Evolutionary conservation across 495 filamentous ascomycete genomes (phyloP), one percentile per base, ranked within the genome.

Genomic region (Podospora comata): DNA sequence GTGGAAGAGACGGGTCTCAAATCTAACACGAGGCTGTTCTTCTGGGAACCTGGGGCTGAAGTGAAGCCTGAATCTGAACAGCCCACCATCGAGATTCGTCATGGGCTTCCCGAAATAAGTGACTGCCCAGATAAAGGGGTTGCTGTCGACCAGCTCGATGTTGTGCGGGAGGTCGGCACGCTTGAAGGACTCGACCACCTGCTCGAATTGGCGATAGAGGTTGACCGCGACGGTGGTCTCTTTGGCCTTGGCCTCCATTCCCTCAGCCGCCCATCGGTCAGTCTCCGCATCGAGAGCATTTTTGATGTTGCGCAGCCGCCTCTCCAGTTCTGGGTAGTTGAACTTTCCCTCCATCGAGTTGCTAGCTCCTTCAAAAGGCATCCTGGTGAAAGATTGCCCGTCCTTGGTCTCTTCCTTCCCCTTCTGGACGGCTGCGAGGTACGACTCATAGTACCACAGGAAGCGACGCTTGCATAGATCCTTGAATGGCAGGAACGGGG

Each of bases 361-460:
- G 60, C 86, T 87, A 0, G 79, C 67, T 15, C 84, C 84, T 73
- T 99, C 95, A 70, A 99, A 99, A 1, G 91, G 90, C 92, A 97
- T 95, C 54, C 82, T 83, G 15, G 81, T 77, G 72, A 98, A 98
- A 4, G 74, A 70, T 34, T 86, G 79, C 16, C 85, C 85, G 60
- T 89, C 86, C 60, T 83, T 85, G 62, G 85, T 83, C 71, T 85
- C 86, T 66, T 76, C 77, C 66, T 87, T 85, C 9, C 85, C 90
- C 57, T 86, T 82, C 15, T 87, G 82, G 61, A 97, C 90, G 6
- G 89, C 85, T 9, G 83, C 78, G 26, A 94, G 79, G 76, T 98
- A 99, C 15, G 88, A 89, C 58, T 96, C 91, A 73, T 92, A 93
- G 76, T 99, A 98, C 95, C 96, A 98, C 18, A 99, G 78, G 76